A percentile compares a stretch with the other conserved stretches of the same genome.
phyloP scores from a whole-genome alignment of 2,329 filamentous ascomycete genomes.

The Aspergillus candidus region DNA sequence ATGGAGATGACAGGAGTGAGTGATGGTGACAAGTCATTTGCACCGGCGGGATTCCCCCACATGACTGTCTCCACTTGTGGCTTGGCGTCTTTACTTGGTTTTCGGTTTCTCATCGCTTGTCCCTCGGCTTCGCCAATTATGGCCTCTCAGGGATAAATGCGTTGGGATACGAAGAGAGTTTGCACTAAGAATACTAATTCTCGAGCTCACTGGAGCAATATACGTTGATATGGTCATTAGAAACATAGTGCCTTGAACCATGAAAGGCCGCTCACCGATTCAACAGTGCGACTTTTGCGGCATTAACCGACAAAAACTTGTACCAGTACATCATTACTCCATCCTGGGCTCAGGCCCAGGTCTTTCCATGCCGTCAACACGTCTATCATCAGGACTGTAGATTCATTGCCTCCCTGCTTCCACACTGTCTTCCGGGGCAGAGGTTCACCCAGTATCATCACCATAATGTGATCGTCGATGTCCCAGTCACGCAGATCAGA shows the following conservation, averaged over 20 bases:
- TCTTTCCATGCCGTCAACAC: slow-evolving; percentile 70
- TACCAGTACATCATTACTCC: slow-evolving; percentile 73
- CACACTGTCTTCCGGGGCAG: slow-evolving; percentile 63
- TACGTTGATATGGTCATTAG: too few relatives aligned
- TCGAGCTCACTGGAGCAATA: too few relatives aligned
- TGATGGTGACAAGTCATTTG: not conserved
- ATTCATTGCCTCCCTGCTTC: slow-evolving; percentile 39
- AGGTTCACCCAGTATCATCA: slow-evolving; percentile 64
- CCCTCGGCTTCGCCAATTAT: too few relatives aligned
- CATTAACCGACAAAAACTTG: slow-evolving; percentile 50
- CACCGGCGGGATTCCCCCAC: slow-evolving; percentile 10
- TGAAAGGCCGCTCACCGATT: too few relatives aligned
- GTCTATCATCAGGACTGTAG: slow-evolving; percentile 69
- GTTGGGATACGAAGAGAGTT: too few relatives aligned
- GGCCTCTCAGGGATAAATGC: too few relatives aligned
- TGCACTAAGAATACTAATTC: too few relatives aligned
- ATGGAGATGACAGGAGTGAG: not conserved
- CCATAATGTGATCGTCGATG: slow-evolving; percentile 62
- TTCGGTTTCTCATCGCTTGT: too few relatives aligned
- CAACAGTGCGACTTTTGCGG: not conserved
- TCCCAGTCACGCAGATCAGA: slow-evolving; percentile 58
- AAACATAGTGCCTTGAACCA: too few relatives aligned
- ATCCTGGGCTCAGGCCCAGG: slow-evolving; percentile 62
- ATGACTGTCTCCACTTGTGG: not conserved
- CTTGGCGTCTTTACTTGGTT: too few relatives aligned